These are phyloP conservation scores for Alternaria brassicae DNA, from an alignment of 2,329 filamentous ascomycete species.

Conservation along the genomic window DNA sequence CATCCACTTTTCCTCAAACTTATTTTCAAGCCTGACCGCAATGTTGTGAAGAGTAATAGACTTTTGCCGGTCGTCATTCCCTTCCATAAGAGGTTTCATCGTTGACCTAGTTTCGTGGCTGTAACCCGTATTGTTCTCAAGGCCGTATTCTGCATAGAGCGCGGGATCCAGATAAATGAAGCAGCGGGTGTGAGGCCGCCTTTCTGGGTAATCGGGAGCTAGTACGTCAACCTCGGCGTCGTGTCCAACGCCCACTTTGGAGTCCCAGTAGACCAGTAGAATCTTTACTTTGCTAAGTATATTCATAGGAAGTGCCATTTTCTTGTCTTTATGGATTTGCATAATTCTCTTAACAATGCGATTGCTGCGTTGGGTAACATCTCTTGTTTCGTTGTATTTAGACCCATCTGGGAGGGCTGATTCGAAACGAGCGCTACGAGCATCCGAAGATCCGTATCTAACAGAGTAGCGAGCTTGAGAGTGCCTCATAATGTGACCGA, in stretches of 20 bases:
- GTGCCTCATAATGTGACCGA: constrained; percentile 10
- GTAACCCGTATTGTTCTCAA: constrained; percentile 12
- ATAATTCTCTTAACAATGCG: constrained; percentile 22
- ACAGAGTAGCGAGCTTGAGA: constrained; percentile 10
- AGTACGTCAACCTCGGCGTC: constrained; percentile 14
- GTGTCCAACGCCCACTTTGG: constrained; percentile 13
- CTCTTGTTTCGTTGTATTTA: constrained; percentile 7
- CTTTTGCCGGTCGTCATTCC: constrained; percentile 17
- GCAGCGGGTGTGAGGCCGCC: constrained; percentile 9
- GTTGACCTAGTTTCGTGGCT: constrained; percentile 22
- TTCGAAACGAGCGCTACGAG: constrained; percentile 18
- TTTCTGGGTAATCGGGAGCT: constrained; percentile 6
- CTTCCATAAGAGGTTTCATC: constrained; percentile 15
- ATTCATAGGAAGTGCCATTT: constrained; percentile 4
- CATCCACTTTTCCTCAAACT: constrained; percentile 16
- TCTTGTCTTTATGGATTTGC: constrained; percentile 6
- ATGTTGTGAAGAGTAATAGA: constrained; percentile 18
- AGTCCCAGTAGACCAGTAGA: constrained; percentile 20
- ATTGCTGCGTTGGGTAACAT: constrained; percentile 16
- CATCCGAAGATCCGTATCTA: neutral
- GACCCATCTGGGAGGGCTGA: constrained; percentile 12
- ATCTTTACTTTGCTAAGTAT: constrained; percentile 17
- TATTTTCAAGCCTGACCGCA: constrained; percentile 17
- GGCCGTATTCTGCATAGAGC: constrained; percentile 9
- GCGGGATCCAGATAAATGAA: constrained; percentile 17